Percentiles rank a stretch among this genome's conserved stretches.
phyloP scores from a whole-genome alignment of 768 basidiomycete species.

The Pleurotus djamor region DNA sequence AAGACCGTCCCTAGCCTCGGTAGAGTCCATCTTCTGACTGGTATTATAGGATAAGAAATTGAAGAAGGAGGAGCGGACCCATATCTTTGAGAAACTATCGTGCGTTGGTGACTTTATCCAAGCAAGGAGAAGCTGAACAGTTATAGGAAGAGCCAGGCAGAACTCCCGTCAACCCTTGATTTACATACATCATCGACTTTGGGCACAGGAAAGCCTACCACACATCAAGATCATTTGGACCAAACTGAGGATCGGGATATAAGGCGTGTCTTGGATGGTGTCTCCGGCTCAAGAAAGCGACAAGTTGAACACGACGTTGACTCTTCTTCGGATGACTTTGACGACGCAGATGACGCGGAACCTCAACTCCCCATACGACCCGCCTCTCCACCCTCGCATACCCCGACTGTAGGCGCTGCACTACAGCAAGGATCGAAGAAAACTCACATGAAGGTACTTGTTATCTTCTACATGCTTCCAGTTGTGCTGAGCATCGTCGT shows the following conservation, averaged over 20 bases:
- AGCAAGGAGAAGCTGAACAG: conserved; percentile 18
- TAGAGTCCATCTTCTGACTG: neutral
- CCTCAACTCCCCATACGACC: too few relatives aligned
- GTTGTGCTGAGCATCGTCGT: conserved; percentile 30
- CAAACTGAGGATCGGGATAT: conserved; percentile 59
- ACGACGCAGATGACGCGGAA: conserved; percentile 8
- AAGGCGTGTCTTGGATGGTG: conserved; percentile 48
- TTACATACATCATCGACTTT: conserved; percentile 83
- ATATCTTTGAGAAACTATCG: conserved; percentile 81
- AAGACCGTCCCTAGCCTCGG: conserved; percentile 20
- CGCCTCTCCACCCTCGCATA: too few relatives aligned
- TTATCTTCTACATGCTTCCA: neutral
- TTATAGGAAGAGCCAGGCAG: conserved; percentile 73
- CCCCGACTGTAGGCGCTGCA: too few relatives aligned
- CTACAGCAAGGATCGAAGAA: too few relatives aligned
- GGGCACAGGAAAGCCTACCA: conserved; percentile 66
- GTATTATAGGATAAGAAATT: conserved; percentile 79
- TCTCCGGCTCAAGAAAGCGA: conserved; percentile 47
- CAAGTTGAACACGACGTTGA: conserved; percentile 34
- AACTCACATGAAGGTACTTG: too few relatives aligned
- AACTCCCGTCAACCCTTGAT: conserved; percentile 51
- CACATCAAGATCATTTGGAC: conserved; percentile 59
- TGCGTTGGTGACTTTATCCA: conserved; percentile 33
- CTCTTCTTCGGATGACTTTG: conserved; percentile 8
- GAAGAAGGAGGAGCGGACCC: conserved; percentile 81